A percentile compares a stretch with the other conserved stretches of the same genome.
Conservation (phyloP, 345 rosid species). For the Draba incana region DNA sequence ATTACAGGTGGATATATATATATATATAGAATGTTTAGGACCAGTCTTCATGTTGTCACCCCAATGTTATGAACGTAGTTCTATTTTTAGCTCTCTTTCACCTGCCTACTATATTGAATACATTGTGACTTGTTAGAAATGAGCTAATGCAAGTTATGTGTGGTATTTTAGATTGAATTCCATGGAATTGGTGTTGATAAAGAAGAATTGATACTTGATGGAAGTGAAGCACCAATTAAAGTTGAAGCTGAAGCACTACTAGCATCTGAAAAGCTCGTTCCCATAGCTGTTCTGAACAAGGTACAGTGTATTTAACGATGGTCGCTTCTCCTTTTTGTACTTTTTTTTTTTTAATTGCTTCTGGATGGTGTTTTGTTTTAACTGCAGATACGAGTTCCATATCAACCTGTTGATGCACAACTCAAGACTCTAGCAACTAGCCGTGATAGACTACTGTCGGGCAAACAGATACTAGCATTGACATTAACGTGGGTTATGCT, state of each 20-base stretch:
- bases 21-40: too few relatives aligned
- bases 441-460: slow-evolving; percentile 92
- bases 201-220: slow-evolving; percentile 87
- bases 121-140: slow-evolving; percentile 16
- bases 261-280: slow-evolving; percentile 76
- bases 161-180: slow-evolving; percentile 61
- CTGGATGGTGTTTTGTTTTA: slow-evolving; percentile 17
- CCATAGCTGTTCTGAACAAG: slow-evolving; percentile 80
- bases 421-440: slow-evolving; percentile 63
- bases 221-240: slow-evolving; percentile 94
- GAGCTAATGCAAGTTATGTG: slow-evolving; percentile 28
- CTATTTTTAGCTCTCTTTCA: neutral
- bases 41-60: slow-evolving; percentile 6
- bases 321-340: slow-evolving; percentile 19
- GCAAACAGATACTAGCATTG: slow-evolving; percentile 86
- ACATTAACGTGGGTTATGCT: slow-evolving; percentile 69
- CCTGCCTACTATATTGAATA: neutral
- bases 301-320: slow-evolving; percentile 45
- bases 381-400: slow-evolving; percentile 79
- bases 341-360: slow-evolving; percentile 35
- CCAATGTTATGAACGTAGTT: slow-evolving; percentile 18
- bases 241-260: slow-evolving; percentile 79
- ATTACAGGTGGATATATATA: neutral
- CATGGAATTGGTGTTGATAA: slow-evolving; percentile 80
- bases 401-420: slow-evolving; percentile 79